Percentiles rank a stretch among this genome's conserved stretches.
phyloP scores from a whole-genome alignment of 2,329 filamentous ascomycete species.

The Macrophomina tecta region DNA sequence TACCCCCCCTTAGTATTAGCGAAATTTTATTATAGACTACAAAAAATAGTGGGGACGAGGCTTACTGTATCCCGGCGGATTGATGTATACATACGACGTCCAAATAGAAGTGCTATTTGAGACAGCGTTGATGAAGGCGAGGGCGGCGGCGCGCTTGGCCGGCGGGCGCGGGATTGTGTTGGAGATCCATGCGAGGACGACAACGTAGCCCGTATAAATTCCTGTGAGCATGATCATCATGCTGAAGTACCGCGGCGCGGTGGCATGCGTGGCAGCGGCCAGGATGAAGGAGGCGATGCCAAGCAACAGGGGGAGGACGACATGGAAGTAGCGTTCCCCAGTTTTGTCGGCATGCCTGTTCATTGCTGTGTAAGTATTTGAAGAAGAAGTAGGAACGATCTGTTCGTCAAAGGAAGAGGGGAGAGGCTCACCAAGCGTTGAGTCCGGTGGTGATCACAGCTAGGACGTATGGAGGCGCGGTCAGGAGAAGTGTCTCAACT shows the following conservation, averaged over 20 bases:
- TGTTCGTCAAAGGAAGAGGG: too few species aligned
- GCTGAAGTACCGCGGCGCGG: slow-evolving; percentile 68
- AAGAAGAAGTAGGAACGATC: too few species aligned
- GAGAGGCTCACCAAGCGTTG: slow-evolving; percentile 60
- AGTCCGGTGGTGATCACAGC: slow-evolving; percentile 65
- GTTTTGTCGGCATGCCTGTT: slow-evolving; percentile 68
- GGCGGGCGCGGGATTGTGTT: slow-evolving; percentile 77
- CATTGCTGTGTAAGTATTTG: not conserved
- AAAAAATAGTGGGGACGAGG: not conserved
- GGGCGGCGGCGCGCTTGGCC: slow-evolving; percentile 73
- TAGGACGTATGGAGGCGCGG: slow-evolving; percentile 61
- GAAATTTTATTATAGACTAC: not conserved
- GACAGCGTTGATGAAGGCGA: slow-evolving; percentile 78
- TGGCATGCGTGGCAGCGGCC: slow-evolving; percentile 65
- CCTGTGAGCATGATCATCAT: slow-evolving; percentile 75
- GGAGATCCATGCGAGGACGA: slow-evolving; percentile 75
- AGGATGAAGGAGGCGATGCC: slow-evolving; percentile 71
- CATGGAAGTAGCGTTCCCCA: slow-evolving; percentile 73
- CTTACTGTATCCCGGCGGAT: slow-evolving; percentile 35
- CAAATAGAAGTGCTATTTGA: slow-evolving; percentile 74
- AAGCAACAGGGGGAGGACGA: slow-evolving; percentile 66
- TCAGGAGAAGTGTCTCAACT: slow-evolving; percentile 58
- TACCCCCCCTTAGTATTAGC: not conserved
- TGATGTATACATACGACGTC: slow-evolving; percentile 70
- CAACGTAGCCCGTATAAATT: slow-evolving; percentile 66